These are phyloP conservation scores for Cladosporium sp. DNA, from an alignment of 2,329 filamentous ascomycete genomes.

Conservation along the genomic window DNA sequence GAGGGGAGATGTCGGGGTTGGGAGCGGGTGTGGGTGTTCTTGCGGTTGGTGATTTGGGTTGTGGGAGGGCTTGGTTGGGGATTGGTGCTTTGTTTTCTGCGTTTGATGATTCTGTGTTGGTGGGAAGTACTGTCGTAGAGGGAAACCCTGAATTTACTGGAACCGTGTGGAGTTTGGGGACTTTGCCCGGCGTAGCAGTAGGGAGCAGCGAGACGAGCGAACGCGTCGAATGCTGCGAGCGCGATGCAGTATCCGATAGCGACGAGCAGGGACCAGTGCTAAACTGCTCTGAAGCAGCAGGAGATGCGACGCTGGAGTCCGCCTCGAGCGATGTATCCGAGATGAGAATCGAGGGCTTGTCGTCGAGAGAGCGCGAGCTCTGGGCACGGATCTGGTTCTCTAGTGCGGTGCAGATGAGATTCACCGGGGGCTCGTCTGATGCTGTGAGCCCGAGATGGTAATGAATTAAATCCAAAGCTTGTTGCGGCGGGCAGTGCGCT, in stretches of 20 bases:
- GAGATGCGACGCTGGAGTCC: constrained; percentile 2
- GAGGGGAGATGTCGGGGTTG: background rate
- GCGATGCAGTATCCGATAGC: background rate
- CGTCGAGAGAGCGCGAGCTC: constrained; percentile 6
- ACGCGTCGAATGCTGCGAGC: background rate
- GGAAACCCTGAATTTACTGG: too few relatives aligned
- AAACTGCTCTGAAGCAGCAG: constrained; percentile 2
- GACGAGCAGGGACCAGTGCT: constrained; percentile 13
- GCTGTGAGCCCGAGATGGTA: constrained; percentile 17
- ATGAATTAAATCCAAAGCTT: constrained; percentile 23
- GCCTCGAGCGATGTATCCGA: constrained; percentile 19
- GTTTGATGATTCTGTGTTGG: too few relatives aligned
- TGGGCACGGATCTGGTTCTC: background rate
- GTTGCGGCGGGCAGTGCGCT: constrained; percentile 18
- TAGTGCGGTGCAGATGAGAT: background rate
- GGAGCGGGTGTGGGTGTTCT: background rate
- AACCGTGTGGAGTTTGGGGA: background rate
- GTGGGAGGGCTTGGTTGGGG: background rate
- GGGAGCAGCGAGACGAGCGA: background rate
- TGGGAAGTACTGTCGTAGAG: background rate
- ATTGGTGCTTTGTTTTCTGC: background rate
- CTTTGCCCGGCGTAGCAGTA: constrained; percentile 11
- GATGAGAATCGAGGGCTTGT: constrained; percentile 21
- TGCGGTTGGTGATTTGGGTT: background rate
- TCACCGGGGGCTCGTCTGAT: constrained; percentile 7